These are phyloP conservation scores for Phytopythium mirpurense DNA, from an alignment of 352 stramenopile species.

Conservation along the genomic window DNA sequence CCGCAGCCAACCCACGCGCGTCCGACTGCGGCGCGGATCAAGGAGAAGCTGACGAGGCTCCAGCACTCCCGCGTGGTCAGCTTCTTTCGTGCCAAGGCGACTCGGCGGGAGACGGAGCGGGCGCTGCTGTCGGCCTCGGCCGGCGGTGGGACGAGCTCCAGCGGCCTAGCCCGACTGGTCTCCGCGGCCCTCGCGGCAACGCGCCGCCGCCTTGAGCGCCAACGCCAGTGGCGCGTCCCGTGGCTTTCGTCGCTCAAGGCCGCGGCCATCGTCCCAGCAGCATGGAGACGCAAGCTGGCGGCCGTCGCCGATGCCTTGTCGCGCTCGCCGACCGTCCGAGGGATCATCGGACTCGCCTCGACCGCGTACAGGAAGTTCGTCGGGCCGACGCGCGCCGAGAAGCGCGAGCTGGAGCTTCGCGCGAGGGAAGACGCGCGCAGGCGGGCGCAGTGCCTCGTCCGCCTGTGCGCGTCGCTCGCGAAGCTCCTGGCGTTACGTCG, in stretches of 20 bases:
- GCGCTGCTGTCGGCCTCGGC: conserved; percentile 7
- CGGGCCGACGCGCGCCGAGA: conserved; percentile 3
- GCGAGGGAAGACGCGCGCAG: conserved; percentile 10
- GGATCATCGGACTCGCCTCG: conserved; percentile 12
- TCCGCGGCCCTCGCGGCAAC: conserved; percentile 7
- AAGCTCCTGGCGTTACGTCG: background rate
- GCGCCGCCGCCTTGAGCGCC: background rate
- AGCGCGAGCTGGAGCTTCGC: conserved; percentile 4
- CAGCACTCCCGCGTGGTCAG: conserved; percentile 1
- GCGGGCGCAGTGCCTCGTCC: conserved; percentile 11
- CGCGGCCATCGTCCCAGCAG: conserved; percentile 2
- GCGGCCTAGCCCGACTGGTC: conserved; percentile 9
- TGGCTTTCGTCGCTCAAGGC: background rate
- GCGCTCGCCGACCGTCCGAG: conserved; percentile 8
- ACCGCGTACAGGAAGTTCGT: conserved; percentile 12
- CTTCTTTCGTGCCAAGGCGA: conserved; percentile 18
- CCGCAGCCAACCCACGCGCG: background rate
- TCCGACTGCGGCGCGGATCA: background rate
- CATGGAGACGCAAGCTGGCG: conserved; percentile 13
- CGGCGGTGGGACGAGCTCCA: conserved; percentile 2
- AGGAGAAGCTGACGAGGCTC: conserved; percentile 1
- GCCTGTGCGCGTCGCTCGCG: conserved; percentile 16
- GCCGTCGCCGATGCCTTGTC: conserved; percentile 6
- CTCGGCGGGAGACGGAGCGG: conserved; percentile 10
- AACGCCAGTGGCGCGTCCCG: conserved; percentile 5